These are phyloP conservation scores for Moesziomyces globuligerus DNA, from an alignment of 1,284 basidiomycete species.

Conservation along the genomic window DNA sequence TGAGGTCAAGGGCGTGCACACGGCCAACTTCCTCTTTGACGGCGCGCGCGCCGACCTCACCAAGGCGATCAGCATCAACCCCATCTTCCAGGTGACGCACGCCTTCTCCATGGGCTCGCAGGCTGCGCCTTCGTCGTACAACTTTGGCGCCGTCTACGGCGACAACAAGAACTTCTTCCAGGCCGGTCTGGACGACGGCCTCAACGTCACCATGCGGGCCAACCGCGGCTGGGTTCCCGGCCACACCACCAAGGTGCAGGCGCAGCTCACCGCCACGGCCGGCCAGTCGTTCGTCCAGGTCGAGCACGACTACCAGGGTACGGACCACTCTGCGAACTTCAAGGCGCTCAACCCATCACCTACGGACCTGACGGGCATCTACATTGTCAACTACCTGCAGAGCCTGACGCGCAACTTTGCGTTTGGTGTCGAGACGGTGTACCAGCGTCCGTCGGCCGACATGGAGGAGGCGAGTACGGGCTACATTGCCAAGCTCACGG, in stretches of 20 bases:
- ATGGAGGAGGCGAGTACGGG: constrained; percentile 77
- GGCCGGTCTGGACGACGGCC: constrained; percentile 92
- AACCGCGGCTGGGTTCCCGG: constrained; percentile 87
- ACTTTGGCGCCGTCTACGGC: constrained; percentile 92
- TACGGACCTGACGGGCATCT: constrained; percentile 87
- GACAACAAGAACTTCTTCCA: constrained; percentile 85
- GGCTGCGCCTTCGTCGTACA: constrained; percentile 76
- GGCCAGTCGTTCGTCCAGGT: constrained; percentile 73
- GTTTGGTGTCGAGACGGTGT: constrained; percentile 87
- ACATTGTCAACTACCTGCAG: constrained; percentile 91
- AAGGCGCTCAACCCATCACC: constrained; percentile 95
- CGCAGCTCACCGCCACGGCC: constrained; percentile 75
- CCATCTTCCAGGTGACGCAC: constrained; percentile 97
- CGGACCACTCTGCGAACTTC: constrained; percentile 85
- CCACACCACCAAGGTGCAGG: constrained; percentile 87
- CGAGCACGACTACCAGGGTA: constrained; percentile 93
- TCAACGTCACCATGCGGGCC: constrained; percentile 85
- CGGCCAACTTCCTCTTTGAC: constrained; percentile 96
- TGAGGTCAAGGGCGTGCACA: constrained; percentile 76
- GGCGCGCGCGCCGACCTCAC: constrained; percentile 94
- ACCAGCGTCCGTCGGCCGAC: constrained; percentile 75
- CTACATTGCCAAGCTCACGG: constrained; percentile 81
- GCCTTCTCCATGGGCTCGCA: constrained; percentile 83
- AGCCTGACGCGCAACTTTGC: constrained; percentile 93
- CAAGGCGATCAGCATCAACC: constrained; percentile 90